These are phyloP conservation scores for Apiospora hydei DNA, from an alignment of 2,329 filamentous ascomycete species.

Conservation along the genomic window DNA sequence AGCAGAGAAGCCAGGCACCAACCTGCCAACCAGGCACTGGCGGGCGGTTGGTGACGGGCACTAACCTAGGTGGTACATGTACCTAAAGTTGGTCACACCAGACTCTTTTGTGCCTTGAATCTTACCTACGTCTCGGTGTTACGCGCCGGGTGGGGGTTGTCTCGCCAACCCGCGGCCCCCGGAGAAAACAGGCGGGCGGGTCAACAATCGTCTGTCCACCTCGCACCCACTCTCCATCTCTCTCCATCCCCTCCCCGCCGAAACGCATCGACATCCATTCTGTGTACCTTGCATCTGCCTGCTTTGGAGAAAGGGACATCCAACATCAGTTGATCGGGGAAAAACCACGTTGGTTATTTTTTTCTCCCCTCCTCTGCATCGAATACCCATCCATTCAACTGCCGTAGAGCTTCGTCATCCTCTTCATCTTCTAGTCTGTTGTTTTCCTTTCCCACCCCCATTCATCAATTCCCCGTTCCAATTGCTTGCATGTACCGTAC, in stretches of 20 bases:
- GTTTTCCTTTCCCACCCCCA: background rate
- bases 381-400: background rate
- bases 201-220: background rate
- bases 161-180: background rate
- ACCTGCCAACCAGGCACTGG: background rate
- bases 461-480: background rate
- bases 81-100: background rate
- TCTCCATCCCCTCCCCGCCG: no score
- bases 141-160: background rate
- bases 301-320: background rate
- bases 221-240: background rate
- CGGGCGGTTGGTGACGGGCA: background rate
- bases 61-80: background rate
- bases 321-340: background rate
- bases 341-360: background rate
- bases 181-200: background rate
- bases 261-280: background rate
- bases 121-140: background rate
- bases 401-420: background rate
- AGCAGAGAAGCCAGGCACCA: background rate
- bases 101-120: background rate
- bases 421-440: background rate
- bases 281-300: background rate
- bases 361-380: background rate
- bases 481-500: background rate